These are phyloP conservation scores for Ogataea pini DNA, from an alignment of 805 yeast genomes.

Conservation along the genomic window DNA sequence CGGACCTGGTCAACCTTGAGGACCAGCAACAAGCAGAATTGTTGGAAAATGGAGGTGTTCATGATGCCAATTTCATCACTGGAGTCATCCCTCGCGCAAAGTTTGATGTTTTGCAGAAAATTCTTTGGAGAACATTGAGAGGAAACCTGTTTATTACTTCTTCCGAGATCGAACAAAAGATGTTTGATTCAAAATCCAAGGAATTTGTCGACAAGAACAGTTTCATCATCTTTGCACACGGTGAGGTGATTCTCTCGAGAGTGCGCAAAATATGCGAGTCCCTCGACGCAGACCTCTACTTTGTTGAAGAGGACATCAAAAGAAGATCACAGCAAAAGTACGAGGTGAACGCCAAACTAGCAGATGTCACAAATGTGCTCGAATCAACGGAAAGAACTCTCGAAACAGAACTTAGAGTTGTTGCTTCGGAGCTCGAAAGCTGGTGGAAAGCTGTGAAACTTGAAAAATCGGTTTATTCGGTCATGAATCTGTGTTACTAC, in stretches of 20 bases:
- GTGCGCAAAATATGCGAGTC: constrained; percentile 86
- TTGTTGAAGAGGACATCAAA: constrained; percentile 49
- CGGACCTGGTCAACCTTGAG: constrained; percentile 32
- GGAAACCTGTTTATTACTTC: constrained; percentile 85
- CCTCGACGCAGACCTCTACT: constrained; percentile 76
- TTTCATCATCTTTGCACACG: constrained; percentile 91
- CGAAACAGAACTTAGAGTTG: constrained; percentile 64
- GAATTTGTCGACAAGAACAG: constrained; percentile 69
- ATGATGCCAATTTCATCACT: constrained; percentile 56
- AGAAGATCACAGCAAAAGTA: constrained; percentile 40
- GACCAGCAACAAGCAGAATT: constrained; percentile 39
- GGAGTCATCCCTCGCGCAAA: constrained; percentile 81
- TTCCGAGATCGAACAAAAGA: constrained; percentile 66
- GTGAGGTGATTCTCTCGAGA: constrained; percentile 67
- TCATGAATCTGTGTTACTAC: constrained; percentile 66
- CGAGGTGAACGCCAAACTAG: constrained; percentile 50
- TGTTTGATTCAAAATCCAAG: constrained; percentile 62
- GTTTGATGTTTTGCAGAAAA: constrained; percentile 70
- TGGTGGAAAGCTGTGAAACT: constrained; percentile 58
- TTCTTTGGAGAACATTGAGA: constrained; percentile 88
- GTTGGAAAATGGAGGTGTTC: constrained; percentile 40
- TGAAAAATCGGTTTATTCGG: constrained; percentile 59
- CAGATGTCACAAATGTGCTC: constrained; percentile 51
- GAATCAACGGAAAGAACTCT: constrained; percentile 53
- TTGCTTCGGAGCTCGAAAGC: constrained; percentile 57